Evolutionary conservation across 148 eudicot species (phyloP), one percentile per base, ranked within the genome.

Genomic region (Euryodendron excelsum): DNA sequence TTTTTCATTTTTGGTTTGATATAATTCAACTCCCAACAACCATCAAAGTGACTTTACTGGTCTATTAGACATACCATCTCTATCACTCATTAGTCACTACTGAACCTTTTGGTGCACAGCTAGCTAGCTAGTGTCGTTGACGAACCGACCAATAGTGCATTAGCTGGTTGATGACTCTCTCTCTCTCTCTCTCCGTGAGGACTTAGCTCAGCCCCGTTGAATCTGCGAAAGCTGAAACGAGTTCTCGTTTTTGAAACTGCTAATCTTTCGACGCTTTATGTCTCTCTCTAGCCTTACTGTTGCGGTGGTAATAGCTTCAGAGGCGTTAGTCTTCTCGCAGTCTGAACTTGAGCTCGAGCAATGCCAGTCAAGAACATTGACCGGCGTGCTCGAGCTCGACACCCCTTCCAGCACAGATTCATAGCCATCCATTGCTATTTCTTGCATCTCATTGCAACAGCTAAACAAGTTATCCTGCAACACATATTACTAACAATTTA

Each of bases 361-460:
- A 3, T 67, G 79, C 59, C 31, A 69, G 77, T 82, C 89, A 10
- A 88, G 82, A 45, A 88, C 84, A 61, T 76, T 82, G 61, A 67
- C 82, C 55, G 87, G 82, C 0, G 87, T 88, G 68, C 52, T 45
- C 20, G 85, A 59, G 82, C 84, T 80, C 21, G 85, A 83, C 4
- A 17, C 74, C 27, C 20, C 47, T n/a, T 82, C 89, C 21, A 76
- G 21, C 33, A 81, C 82, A 2, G 84, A 75, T 39, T 82, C 85
- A 39, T 83, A 82, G 30, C 84, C 86, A 4, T 78, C 82, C 79
- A 56, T 79, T 30, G 80, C 82, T 34, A 85, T 63, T 1, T 74
- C 86, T 78, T 85, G 78, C 77, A 88, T 81, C 74, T 60, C 21
- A n/a, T 80, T 75, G 72, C 61, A 82, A 71, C 91, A 86, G 9